Evolutionary conservation across 2,329 filamentous ascomycete species (phyloP).

Genomic region (Trichocomaceae sp.): DNA sequence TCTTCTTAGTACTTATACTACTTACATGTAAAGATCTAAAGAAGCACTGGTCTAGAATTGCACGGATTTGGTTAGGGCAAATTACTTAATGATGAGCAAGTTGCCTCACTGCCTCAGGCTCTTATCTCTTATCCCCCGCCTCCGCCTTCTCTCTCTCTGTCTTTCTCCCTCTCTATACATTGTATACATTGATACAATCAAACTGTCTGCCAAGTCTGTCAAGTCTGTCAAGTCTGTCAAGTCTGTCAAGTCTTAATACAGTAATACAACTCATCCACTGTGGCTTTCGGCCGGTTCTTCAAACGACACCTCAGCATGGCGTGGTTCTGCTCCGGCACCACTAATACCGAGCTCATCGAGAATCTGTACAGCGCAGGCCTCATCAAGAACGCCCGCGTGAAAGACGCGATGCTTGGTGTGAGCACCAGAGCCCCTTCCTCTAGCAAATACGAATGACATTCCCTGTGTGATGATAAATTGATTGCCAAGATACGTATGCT

Average conservation of each 20-base stretch:
- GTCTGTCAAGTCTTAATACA: not conserved
- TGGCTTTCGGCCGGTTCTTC: slow-evolving; percentile 12
- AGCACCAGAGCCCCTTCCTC: slow-evolving; percentile 14
- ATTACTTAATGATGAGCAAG: slow-evolving; percentile 8
- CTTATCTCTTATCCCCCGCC: slow-evolving; percentile 6
- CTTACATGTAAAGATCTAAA: too few species aligned
- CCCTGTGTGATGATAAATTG: too few species aligned
- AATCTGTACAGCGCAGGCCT: slow-evolving; percentile 68
- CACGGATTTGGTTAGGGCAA: not conserved
- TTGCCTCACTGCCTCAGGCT: slow-evolving; percentile 1
- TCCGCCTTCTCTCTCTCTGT: not conserved
- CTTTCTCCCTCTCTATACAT: not conserved
- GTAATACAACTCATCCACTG: not conserved
- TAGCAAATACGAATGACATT: too few species aligned
- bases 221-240: not conserved
- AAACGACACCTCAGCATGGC: slow-evolving; percentile 57
- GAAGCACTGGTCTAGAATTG: too few species aligned
- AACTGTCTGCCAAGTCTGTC: too few species aligned
- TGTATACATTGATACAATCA: too few species aligned
- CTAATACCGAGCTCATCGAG: slow-evolving; percentile 68
- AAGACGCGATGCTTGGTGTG: slow-evolving; percentile 72
- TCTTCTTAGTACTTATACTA: too few species aligned
- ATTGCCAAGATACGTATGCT: too few species aligned
- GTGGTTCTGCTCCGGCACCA: slow-evolving; percentile 73
- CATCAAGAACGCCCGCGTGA: slow-evolving; percentile 65